These are phyloP conservation scores for Xerocomellus chrysenteron DNA, from an alignment of 768 basidiomycete species.

Conservation along the genomic window DNA sequence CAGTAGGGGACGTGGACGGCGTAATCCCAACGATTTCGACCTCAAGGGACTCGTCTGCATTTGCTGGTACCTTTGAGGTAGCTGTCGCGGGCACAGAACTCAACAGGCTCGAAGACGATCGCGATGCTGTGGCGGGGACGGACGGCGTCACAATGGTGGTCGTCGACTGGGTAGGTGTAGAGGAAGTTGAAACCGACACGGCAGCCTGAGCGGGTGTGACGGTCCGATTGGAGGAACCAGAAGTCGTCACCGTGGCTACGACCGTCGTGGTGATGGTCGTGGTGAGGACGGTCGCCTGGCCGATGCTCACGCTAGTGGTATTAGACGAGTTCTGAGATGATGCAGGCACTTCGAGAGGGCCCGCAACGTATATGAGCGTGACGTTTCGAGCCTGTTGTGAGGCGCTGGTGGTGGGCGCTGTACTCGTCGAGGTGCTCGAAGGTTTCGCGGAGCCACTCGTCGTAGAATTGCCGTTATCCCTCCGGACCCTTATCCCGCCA, in stretches of 20 bases:
- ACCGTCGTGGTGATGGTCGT: slow-evolving; percentile 31
- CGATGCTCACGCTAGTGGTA: not conserved
- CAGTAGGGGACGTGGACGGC: not conserved
- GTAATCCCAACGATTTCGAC: slow-evolving; percentile 20
- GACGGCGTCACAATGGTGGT: not conserved
- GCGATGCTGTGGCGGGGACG: not conserved
- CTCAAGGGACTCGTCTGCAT: slow-evolving; percentile 16
- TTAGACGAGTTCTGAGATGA: not conserved
- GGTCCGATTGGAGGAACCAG: not conserved
- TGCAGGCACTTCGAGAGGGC: slow-evolving; percentile 30
- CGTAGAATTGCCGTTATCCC: slow-evolving; percentile 9
- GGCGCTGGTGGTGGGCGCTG: slow-evolving; percentile 6
- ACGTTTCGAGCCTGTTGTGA: slow-evolving; percentile 37
- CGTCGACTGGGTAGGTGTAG: slow-evolving; percentile 3
- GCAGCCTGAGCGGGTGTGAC: slow-evolving; percentile 15
- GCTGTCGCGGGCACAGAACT: not conserved
- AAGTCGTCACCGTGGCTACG: slow-evolving; percentile 6
- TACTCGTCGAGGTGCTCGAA: slow-evolving; percentile 19
- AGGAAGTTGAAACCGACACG: slow-evolving; percentile 9
- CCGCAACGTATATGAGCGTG: slow-evolving; percentile 52
- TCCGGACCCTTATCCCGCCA: slow-evolving; percentile 11
- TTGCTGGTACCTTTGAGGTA: not conserved
- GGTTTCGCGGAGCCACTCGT: slow-evolving; percentile 7
- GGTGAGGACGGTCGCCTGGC: slow-evolving; percentile 13
- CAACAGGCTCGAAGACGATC: slow-evolving; percentile 1